Base-by-base conservation (phyloP, 306 rosid genomes). In the Abrus pulchellus region DNA sequence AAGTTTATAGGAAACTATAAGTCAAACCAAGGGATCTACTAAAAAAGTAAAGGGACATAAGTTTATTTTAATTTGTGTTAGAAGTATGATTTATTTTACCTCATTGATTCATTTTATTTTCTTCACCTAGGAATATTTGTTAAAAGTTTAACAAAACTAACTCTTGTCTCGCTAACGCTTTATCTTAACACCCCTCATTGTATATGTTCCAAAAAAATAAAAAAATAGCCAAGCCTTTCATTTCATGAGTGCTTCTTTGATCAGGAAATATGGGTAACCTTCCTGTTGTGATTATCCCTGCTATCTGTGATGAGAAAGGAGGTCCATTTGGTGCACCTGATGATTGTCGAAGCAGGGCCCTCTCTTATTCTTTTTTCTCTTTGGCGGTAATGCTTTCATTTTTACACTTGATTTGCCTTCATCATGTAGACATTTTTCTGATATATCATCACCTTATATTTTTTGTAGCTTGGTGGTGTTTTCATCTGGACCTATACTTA, bases 251-350 rank as follows among this genome's bases (percentile, higher is more conserved):
- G 33, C 61, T 55, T 80, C 11, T 67, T 33, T 70, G 68, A 82
- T 77, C 82, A 96, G 99, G 97, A 76, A 96, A 96, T 85, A 78
- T 96, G 94, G 98, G 99, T 2, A 93, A 93, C 84, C 88, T 96
- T 75, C 90, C 89, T 30, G 80, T 96, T 57, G 92, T 96, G 55
- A 72, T 93, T 13, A 61, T 96, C 71, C 99, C 99, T 55, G 97
- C 99, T 30, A 87, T 88, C 62, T 95, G 99, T 78, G 57, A 86
- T 49, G 91, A 93, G 77, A 89, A 79, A 5, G 96, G 93, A 63
- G 90, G 85, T 14, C 99, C 99, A 41, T 93, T 96, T 59, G 98
- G 99, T 33, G 64, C 79, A 40, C 87, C 5, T 30, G 68, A 70
- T 13, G 49, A 72, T 70, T 96, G 99, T 45, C 76, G 20, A 44